A percentile compares a stretch with the other conserved stretches of the same genome.
Evolutionary conservation across 768 basidiomycete species (phyloP).

Genomic region (Psilocybe azurescens): DNA sequence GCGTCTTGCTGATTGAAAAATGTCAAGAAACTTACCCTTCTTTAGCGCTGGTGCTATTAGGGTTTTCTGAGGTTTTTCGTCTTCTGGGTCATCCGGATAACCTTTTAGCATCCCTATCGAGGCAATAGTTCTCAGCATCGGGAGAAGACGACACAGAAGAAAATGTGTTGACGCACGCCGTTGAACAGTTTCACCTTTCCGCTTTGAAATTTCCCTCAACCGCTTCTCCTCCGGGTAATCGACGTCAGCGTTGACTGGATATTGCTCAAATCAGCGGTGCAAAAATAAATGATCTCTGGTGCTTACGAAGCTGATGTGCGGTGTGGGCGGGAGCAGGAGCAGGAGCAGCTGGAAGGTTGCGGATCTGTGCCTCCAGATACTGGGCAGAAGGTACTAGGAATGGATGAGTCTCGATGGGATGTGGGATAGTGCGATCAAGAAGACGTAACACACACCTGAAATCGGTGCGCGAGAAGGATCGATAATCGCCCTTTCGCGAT

Average conservation of each 20-base stretch:
- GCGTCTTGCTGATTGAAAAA: not conserved
- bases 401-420: slow-evolving; percentile 11
- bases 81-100: slow-evolving; percentile 5
- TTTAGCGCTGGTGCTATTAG: slow-evolving; percentile 13
- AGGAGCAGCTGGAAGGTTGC: slow-evolving; percentile 2
- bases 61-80: not conserved
- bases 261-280: not conserved
- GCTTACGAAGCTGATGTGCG: not conserved
- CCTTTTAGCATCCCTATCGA: slow-evolving; percentile 1
- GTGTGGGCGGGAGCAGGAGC: not conserved
- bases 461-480: slow-evolving; percentile 25
- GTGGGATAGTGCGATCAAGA: slow-evolving; percentile 9
- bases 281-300: not conserved
- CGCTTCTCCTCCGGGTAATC: slow-evolving; percentile 19
- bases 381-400: slow-evolving; percentile 29
- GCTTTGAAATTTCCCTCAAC: slow-evolving; percentile 10
- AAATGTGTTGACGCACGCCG: slow-evolving; percentile 16
- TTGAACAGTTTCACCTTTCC: slow-evolving; percentile 1
- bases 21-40: slow-evolving; percentile 13
- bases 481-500: slow-evolving; percentile 22
- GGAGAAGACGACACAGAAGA: not conserved
- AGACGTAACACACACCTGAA: slow-evolving; percentile 24
- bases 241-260: slow-evolving; percentile 14
- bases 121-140: slow-evolving; percentile 1
- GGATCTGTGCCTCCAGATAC: slow-evolving; percentile 29